These are phyloP conservation scores for Lactifluus hygrophoroides DNA, from an alignment of 768 basidiomycete genomes.

Conservation along the genomic window DNA sequence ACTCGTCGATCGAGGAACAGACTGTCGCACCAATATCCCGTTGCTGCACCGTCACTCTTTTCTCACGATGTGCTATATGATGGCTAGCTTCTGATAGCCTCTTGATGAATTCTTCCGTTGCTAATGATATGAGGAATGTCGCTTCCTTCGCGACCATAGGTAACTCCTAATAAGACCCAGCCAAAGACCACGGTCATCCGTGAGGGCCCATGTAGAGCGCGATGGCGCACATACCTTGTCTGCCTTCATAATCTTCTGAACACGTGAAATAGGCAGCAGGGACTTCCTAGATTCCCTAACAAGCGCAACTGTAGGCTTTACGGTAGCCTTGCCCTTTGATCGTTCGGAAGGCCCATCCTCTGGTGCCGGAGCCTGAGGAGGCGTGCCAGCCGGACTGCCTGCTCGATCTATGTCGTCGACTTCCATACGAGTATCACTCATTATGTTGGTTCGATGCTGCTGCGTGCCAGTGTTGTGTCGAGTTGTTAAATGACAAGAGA, in stretches of 20 bases:
- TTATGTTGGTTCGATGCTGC: neutral
- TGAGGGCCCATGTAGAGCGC: neutral
- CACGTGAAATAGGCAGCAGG: conserved; percentile 62
- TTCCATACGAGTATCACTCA: conserved; percentile 11
- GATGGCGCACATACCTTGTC: conserved; percentile 50
- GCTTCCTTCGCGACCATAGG: conserved; percentile 72
- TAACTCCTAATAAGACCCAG: conserved; percentile 64
- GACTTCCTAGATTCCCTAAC: conserved; percentile 53
- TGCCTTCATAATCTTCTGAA: conserved; percentile 80
- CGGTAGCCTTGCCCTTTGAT: conserved; percentile 12
- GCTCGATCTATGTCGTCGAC: conserved; percentile 1
- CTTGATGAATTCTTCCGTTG: conserved; percentile 84
- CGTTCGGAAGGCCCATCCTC: neutral
- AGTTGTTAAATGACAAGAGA: too few relatives aligned
- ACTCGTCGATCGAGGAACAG: neutral
- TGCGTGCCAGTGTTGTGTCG: too few relatives aligned
- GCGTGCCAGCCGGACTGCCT: neutral
- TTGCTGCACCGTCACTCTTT: conserved; percentile 65
- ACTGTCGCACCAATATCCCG: conserved; percentile 61
- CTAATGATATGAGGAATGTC: conserved; percentile 67
- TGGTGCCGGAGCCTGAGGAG: neutral
- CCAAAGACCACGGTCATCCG: too few relatives aligned
- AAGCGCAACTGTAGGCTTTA: conserved; percentile 16
- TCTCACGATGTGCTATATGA: conserved; percentile 59
- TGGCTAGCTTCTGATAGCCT: conserved; percentile 66